Conservation (phyloP, 345 rosid genomes). For the Lepidium didymum region DNA sequence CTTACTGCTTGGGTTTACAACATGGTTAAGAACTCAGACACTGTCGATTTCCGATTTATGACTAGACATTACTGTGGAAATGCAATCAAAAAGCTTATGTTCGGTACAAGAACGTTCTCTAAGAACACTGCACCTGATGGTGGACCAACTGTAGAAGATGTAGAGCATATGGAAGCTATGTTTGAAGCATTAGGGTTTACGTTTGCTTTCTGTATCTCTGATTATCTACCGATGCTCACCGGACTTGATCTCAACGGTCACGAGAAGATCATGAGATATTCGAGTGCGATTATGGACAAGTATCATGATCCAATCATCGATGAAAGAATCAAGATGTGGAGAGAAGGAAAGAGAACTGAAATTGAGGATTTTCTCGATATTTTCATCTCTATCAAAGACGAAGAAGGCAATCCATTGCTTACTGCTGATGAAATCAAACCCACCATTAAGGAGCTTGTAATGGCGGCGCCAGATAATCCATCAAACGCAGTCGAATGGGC, state of each 20-base stretch:
- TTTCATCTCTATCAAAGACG: conserved; percentile 28
- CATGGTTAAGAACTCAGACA: conserved; percentile 21
- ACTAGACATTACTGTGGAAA: conserved; percentile 34
- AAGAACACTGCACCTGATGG: conserved; percentile 27
- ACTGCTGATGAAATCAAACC: conserved; percentile 36
- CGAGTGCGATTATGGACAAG: conserved; percentile 26
- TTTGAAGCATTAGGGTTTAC: conserved; percentile 28
- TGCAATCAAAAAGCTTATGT: conserved; percentile 34
- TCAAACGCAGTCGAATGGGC: conserved; percentile 38
- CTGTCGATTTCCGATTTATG: conserved; percentile 30
- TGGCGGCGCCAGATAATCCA: conserved; percentile 37
- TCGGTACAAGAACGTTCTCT: conserved; percentile 28
- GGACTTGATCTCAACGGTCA: conserved; percentile 37
- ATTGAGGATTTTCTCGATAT: conserved; percentile 34
- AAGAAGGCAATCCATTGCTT: conserved; percentile 29
- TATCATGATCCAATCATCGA: conserved; percentile 30
- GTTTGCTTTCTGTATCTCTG: conserved; percentile 42
- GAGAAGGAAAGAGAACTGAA: conserved; percentile 29
- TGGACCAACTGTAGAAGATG: conserved; percentile 37
- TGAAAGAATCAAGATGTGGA: conserved; percentile 33
- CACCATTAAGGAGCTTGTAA: conserved; percentile 30
- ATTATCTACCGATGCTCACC: conserved; percentile 38
- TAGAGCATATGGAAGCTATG: conserved; percentile 41
- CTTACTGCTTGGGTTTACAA: conserved; percentile 31
- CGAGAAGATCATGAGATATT: conserved; percentile 31